These are phyloP conservation scores for Samsoniella hepiali DNA, from an alignment of 2,329 filamentous ascomycete genomes.

Conservation along the genomic window DNA sequence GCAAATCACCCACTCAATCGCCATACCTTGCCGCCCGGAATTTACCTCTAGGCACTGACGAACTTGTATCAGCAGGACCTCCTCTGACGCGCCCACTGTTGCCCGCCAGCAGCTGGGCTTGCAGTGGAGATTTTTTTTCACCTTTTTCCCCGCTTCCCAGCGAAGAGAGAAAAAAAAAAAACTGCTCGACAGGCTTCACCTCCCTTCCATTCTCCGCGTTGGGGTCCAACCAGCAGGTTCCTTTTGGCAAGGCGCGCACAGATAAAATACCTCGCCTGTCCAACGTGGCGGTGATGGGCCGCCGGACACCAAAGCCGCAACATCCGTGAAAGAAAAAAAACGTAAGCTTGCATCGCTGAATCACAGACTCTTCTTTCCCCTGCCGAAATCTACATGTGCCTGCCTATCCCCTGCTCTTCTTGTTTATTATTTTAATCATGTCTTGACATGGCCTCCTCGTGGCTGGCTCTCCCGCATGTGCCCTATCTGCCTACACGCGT, in stretches of 20 bases:
- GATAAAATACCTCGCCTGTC: background rate
- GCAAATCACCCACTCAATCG: too few relatives aligned
- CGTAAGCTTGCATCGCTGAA: background rate
- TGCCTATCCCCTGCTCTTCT: background rate
- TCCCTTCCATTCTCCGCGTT: conserved; percentile 14
- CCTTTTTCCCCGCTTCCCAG: conserved; percentile 9
- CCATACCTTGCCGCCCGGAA: too few relatives aligned
- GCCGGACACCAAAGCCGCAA: conserved; percentile 8
- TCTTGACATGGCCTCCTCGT: background rate
- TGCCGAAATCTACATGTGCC: background rate
- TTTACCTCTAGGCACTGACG: too few relatives aligned
- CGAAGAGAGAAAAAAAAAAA: background rate
- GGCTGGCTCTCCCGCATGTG: background rate
- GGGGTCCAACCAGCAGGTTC: background rate
- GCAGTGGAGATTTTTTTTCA: conserved; percentile 16
- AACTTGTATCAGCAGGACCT: background rate
- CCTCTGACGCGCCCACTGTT: background rate
- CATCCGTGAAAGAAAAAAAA: background rate
- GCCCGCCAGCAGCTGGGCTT: background rate
- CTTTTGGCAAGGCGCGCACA: background rate
- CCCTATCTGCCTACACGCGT: background rate
- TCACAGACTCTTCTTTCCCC: background rate
- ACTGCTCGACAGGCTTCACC: conserved; percentile 17
- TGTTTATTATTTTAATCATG: background rate
- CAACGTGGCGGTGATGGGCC: conserved; percentile 13